Evolutionary conservation across 176 grass and related monocot genomes (phyloP), one percentile per base, ranked within the genome.

Genomic region (Musa beccarii): DNA sequence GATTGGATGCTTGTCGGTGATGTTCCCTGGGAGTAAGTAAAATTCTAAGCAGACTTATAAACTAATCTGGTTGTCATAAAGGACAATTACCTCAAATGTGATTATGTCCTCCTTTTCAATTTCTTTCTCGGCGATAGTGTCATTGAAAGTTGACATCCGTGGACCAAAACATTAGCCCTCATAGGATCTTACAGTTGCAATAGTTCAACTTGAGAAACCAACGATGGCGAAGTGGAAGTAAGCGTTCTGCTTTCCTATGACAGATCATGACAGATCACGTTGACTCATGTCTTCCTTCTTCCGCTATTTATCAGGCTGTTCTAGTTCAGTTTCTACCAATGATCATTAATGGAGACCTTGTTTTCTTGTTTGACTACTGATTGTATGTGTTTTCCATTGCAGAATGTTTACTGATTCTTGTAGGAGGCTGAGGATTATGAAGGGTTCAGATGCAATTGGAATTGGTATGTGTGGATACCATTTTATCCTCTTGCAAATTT

Each of bases 1-100:
- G 89, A 92, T 69, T 92, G 89, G 89, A 92, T 92, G 89, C 89
- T 92, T 69, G 83, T 92, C 7, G 89, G 89, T 21, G 86, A 92
- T 81, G 86, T 92, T 81, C 89, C 89, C 10, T 92, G 89, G 89
- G 81, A 86, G 89, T 92, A 86, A 88, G 86, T 75, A 66, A 16
- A 22, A 52, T 77, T 2, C 69, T 54, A 78, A 51, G 12, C 63
- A 43, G 34, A 43, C 34, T 43, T 77, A 2, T 70, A 19, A 24
- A 57, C 59, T 80, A 25, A 28, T 49, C 63, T 10, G 56, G 19
- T 26, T 0, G 2, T 2, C n/a, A 12, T 11, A 51, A 65, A 78
- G 10, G 24, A 22, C 21, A 5, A 9, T 12, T 26, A 56, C 29
- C n/a, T 10, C 43, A 26, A 67, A 54, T 68, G 49, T 10, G 52